Base-by-base conservation (phyloP, 371 early-diverging fungal genomes). In the Catenaria anguillulae region DNA sequence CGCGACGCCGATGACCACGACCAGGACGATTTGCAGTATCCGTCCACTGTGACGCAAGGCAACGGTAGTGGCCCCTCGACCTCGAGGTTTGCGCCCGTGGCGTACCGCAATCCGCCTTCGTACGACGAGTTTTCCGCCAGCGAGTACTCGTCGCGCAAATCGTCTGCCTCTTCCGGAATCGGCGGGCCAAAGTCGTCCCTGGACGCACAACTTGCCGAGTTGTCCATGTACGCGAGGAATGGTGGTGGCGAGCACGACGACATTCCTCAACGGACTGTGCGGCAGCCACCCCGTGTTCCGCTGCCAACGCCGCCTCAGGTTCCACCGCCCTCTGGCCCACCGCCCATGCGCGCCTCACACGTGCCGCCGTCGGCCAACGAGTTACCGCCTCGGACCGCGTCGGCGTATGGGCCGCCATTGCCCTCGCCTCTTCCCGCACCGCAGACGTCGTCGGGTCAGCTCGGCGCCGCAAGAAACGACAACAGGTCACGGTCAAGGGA, bases 1-100 rank as follows among this genome's bases (percentile, higher is more conserved):
- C 60, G 60, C 21, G 64, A 64, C 37, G 63, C 58, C 23, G 63
- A 66, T 21, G 64, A 66, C 19, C 61, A 64, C 8, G 54, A 42
- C 6, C 42, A 60, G 19, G 64, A 64, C 2, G 55, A 64, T 24
- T 42, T 54, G 4, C 60, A 64, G 36, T 21, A 43, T 3, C 45
- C 12, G 45, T n/a, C 40, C 5, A 40, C 45, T 19, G 45, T 23
- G 45, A 23, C 21, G 21, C 45, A 43, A 17, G 10, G 17, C 12
- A 64, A 40, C 40, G 40, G 40, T 17, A 17, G 17, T 40, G 40
- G 40, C n/a, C n/a, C 40, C 10, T 40, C 40, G 40, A 5, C 17
- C 40, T 17, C 5, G 40, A 17, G 17, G 10, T 5, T 17, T 62
- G 34, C 34, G 8, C 33, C 55, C 15, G 23, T 19, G 12, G 55